Conservation (phyloP, 257 asterid genomes). For the Nyctanthes arbortristis region DNA sequence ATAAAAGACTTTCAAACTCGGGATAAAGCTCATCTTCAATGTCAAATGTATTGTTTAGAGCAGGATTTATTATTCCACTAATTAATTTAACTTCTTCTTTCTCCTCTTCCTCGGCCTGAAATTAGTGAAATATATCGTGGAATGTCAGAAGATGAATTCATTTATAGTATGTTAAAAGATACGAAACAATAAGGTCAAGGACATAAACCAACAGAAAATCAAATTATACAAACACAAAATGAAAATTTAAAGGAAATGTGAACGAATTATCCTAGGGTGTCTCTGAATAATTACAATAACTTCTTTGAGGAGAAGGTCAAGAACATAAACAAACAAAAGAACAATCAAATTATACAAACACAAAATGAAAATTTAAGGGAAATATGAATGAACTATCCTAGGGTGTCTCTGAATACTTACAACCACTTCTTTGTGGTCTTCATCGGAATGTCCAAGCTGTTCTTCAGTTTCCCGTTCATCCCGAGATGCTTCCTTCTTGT, state of each 20-base stretch:
- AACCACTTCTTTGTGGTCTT: constrained; percentile 59
- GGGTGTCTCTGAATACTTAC: constrained; percentile 30
- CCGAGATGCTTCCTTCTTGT: constrained; percentile 40
- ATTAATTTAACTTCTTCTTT: constrained; percentile 89
- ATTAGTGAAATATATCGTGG: too few relatives aligned
- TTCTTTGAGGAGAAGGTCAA: too few relatives aligned
- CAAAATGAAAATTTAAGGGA: neutral
- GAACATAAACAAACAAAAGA: neutral
- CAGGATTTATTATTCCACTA: constrained; percentile 61
- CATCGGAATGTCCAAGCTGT: constrained; percentile 36
- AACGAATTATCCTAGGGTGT: too few relatives aligned
- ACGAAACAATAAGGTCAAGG: neutral
- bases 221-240: neutral
- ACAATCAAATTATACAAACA: neutral
- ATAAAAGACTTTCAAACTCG: constrained; percentile 69
- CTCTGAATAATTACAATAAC: too few relatives aligned
- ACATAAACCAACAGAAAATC: neutral
- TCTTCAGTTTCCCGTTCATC: constrained; percentile 44
- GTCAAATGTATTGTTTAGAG: constrained; percentile 44
- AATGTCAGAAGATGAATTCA: too few relatives aligned
- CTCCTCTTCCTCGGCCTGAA: constrained; percentile 70
- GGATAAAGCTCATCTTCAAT: constrained; percentile 74
- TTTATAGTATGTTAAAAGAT: too few relatives aligned
- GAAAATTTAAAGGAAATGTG: neutral
- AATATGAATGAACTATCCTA: neutral